These are phyloP conservation scores for Dictyostelium citrinum DNA, from an alignment of 78 protist species.

Conservation along the genomic window DNA sequence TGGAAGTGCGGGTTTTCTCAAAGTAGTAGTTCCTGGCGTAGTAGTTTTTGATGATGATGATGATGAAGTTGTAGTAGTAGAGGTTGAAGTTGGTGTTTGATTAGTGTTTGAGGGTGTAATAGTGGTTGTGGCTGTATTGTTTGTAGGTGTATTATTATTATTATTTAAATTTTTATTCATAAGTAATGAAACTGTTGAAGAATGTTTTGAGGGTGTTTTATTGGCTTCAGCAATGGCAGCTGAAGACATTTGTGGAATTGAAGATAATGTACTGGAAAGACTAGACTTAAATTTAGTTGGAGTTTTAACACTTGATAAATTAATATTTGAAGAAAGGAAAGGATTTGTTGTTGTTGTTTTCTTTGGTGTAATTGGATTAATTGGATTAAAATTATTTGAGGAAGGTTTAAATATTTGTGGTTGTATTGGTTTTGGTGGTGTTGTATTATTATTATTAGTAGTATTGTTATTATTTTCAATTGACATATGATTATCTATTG, in stretches of 20 bases:
- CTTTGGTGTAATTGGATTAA: conserved; percentile 6
- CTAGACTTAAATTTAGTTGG: conserved; percentile 11
- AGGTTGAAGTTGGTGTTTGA: background rate
- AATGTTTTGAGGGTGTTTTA: background rate
- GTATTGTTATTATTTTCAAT: background rate
- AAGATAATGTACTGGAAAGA: background rate
- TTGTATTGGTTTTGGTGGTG: background rate
- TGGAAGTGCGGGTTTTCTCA: background rate
- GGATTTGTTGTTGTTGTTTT: conserved; percentile 2
- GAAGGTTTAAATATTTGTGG: background rate
- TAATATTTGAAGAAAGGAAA: background rate
- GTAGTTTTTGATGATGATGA: background rate
- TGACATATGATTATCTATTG: background rate
- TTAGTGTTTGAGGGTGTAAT: background rate
- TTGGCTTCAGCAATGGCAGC: background rate
- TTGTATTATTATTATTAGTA: background rate
- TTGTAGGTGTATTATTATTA: background rate
- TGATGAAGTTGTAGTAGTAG: background rate
- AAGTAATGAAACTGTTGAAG: background rate
- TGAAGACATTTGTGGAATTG: background rate
- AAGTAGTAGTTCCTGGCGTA: background rate
- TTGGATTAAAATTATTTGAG: background rate
- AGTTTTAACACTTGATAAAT: conserved; percentile 15
- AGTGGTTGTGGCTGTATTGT: background rate
- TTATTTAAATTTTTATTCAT: background rate